Evolutionary conservation across 73 alveolate species (phyloP).

Genomic region (Paramecium biaurelia): DNA sequence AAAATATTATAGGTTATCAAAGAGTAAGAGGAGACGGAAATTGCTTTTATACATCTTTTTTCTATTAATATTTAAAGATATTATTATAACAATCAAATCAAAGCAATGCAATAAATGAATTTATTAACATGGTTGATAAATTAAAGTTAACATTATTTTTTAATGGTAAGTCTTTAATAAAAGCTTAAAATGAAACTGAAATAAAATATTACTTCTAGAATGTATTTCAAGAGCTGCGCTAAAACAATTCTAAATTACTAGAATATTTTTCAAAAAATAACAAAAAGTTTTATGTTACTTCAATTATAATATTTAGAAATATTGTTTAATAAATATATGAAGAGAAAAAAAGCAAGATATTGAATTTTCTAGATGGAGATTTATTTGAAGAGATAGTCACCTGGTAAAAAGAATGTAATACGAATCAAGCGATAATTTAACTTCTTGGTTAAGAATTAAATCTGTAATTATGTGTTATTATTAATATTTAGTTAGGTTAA

Average conservation of each 20-base stretch:
- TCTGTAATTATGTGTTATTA: neutral
- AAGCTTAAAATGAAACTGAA: neutral
- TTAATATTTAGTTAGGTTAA: neutral
- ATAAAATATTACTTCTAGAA: neutral
- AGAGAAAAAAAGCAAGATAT: neutral
- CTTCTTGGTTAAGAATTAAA: neutral
- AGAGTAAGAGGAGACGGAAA: slow-evolving; percentile 48
- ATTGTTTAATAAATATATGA: neutral
- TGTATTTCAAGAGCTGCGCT: neutral
- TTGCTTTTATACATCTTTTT: neutral
- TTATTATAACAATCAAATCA: neutral
- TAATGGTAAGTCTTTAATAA: neutral
- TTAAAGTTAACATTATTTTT: neutral
- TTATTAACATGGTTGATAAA: neutral
- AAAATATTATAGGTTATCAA: neutral
- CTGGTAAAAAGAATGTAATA: neutral
- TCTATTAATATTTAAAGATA: neutral
- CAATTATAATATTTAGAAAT: neutral
- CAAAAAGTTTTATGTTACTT: neutral
- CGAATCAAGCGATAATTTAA: neutral
- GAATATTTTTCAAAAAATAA: neutral
- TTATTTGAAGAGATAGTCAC: neutral
- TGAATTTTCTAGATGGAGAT: neutral
- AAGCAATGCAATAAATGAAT: neutral
- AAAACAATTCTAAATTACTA: neutral